phyloP scores from a whole-genome alignment of 2,329 filamentous ascomycete species.

The Arachnomyces sp. region DNA sequence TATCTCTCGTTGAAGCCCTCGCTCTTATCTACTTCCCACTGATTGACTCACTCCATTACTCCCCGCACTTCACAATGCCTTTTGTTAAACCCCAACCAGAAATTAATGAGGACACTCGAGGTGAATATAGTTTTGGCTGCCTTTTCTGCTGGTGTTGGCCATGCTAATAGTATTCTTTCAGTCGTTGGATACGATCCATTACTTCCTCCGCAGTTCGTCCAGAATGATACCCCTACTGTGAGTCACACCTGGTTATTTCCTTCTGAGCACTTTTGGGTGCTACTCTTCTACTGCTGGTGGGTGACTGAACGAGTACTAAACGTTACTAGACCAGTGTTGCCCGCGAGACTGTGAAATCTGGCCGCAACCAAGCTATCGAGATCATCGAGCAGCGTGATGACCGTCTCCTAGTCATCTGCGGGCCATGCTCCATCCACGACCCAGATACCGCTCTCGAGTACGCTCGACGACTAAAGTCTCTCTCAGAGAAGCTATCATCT shows the following conservation, averaged over 20 bases:
- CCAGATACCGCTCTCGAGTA: constrained; percentile 83
- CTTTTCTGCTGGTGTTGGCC: constrained; percentile 3
- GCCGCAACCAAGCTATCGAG: constrained; percentile 52
- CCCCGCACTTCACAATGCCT: constrained; percentile 27
- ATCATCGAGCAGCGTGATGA: constrained; percentile 70
- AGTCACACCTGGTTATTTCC: constrained; percentile 43
- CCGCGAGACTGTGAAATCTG: constrained; percentile 34
- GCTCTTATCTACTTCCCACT: constrained; percentile 6
- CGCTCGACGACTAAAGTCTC: constrained; percentile 64
- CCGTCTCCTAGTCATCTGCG: constrained; percentile 86
- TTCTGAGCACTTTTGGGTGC: too few relatives aligned
- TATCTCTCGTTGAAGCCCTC: neutral
- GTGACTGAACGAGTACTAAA: neutral
- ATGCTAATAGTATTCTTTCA: constrained; percentile 29
- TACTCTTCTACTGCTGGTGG: too few relatives aligned
- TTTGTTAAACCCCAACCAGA: constrained; percentile 30
- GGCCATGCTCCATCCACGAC: constrained; percentile 96
- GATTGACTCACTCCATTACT: neutral
- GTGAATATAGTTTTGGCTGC: constrained; percentile 20
- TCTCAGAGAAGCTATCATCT: constrained; percentile 69
- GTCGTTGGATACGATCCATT: constrained; percentile 91
- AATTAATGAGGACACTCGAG: constrained; percentile 38
- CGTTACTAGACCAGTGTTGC: constrained; percentile 28
- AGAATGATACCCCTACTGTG: constrained; percentile 68
- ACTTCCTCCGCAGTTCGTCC: constrained; percentile 78